Conservation (phyloP, 1,284 basidiomycete genomes). For the Exobasidium rhododendri region DNA sequence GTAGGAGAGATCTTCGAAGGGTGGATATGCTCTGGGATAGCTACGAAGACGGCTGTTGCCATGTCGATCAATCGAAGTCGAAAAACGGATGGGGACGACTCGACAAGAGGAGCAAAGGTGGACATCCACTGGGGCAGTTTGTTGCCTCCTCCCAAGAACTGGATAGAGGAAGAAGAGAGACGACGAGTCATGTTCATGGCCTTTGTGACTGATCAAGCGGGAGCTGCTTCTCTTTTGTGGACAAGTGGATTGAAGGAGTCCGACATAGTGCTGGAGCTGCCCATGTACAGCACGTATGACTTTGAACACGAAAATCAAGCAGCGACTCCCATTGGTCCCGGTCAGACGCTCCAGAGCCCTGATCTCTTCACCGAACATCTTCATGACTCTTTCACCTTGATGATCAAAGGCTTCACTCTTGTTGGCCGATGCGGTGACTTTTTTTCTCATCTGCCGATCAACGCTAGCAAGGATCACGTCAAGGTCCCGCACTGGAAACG, state of each 20-base stretch:
- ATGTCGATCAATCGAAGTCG: slow-evolving; percentile 8
- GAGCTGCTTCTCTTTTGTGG: slow-evolving; percentile 36
- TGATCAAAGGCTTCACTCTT: slow-evolving; percentile 35
- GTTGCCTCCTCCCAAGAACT: slow-evolving; percentile 11
- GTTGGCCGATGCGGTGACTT: slow-evolving; percentile 12
- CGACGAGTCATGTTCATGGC: slow-evolving; percentile 14
- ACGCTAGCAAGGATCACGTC: slow-evolving; percentile 23
- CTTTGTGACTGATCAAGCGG: slow-evolving; percentile 26
- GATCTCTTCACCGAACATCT: slow-evolving; percentile 32
- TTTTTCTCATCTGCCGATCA: neutral
- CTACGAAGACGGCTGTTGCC: slow-evolving; percentile 3
- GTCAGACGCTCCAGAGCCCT: slow-evolving; percentile 34
- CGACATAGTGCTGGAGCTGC: slow-evolving; percentile 34
- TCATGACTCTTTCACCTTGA: slow-evolving; percentile 27
- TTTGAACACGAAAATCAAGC: slow-evolving; percentile 1
- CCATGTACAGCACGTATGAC: slow-evolving; percentile 28
- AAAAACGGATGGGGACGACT: neutral
- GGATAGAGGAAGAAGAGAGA: slow-evolving; percentile 22
- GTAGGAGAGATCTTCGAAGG: slow-evolving; percentile 36
- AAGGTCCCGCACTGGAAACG: slow-evolving; percentile 28
- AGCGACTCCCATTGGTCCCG: slow-evolving; percentile 11
- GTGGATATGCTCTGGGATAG: slow-evolving; percentile 27
- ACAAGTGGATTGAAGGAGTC: slow-evolving; percentile 31
- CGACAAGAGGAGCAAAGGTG: slow-evolving; percentile 1
- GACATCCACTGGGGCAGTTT: slow-evolving; percentile 12